Conservation (phyloP, 1,284 basidiomycete genomes). For the Moesziomyces globuligerus region DNA sequence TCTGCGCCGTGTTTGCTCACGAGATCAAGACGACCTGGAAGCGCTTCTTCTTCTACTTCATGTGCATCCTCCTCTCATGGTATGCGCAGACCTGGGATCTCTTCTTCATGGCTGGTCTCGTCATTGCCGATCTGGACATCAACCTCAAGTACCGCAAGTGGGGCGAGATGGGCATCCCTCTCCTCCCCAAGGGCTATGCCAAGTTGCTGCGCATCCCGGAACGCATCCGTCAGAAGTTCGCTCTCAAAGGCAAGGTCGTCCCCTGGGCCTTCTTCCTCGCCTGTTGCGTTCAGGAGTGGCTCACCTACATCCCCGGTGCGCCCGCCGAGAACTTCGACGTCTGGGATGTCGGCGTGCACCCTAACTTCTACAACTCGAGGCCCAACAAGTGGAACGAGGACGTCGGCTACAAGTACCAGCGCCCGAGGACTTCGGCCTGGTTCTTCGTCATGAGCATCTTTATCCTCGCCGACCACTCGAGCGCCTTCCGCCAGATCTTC, state of each 20-base stretch:
- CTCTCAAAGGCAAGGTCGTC: conserved; percentile 46
- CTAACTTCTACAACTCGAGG: conserved; percentile 45
- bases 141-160: conserved; percentile 55
- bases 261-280: conserved; percentile 56
- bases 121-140: conserved; percentile 59
- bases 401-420: conserved; percentile 35
- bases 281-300: conserved; percentile 49
- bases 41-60: conserved; percentile 53
- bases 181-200: conserved; percentile 31
- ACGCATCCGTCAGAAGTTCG: conserved; percentile 35
- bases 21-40: conserved; percentile 56
- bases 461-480: conserved; percentile 52
- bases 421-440: conserved; percentile 37
- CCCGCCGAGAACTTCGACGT: conserved; percentile 37
- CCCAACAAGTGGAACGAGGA: conserved; percentile 43
- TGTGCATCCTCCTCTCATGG: conserved; percentile 53
- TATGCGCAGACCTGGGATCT: conserved; percentile 58
- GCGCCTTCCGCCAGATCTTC: conserved; percentile 52
- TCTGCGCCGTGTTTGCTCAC: conserved; percentile 53
- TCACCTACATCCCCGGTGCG: conserved; percentile 31
- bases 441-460: conserved; percentile 55
- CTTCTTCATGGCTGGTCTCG: conserved; percentile 59
- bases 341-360: conserved; percentile 54
- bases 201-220: conserved; percentile 33
- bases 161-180: conserved; percentile 44